phyloP scores from a whole-genome alignment of 352 stramenopile species.

The Pythium brachiatum region DNA sequence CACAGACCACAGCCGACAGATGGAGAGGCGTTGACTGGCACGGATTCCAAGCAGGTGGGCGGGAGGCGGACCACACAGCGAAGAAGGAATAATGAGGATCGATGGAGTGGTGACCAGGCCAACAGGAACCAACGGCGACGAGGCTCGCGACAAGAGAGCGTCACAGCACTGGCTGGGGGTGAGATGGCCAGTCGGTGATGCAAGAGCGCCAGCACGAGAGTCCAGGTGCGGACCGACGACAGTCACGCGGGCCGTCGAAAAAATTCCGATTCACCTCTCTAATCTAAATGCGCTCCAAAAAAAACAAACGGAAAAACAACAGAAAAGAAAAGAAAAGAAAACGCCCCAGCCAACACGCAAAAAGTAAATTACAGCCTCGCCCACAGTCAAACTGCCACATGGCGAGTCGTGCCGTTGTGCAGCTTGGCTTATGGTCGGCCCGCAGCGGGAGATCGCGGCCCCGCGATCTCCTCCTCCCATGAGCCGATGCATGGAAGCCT shows the following conservation, averaged over 20 bases:
- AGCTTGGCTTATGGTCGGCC: not conserved
- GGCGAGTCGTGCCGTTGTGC: not conserved
- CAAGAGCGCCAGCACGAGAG: not conserved
- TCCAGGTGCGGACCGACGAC: not conserved
- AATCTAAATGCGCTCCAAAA: not conserved
- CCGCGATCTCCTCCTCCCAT: conserved; percentile 3
- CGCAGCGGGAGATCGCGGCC: too few species aligned
- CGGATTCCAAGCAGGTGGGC: not conserved
- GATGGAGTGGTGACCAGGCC: too few species aligned
- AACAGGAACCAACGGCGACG: not conserved
- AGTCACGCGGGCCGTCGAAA: too few species aligned
- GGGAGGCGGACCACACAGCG: too few species aligned
- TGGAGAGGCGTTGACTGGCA: conserved; percentile 4
- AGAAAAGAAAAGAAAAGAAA: conserved; percentile 9
- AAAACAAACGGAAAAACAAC: too few species aligned
- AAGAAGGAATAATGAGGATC: not conserved
- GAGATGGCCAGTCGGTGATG: not conserved
- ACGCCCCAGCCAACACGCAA: not conserved
- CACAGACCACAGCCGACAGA: conserved; percentile 5
- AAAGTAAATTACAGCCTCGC: not conserved
- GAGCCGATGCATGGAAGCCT: conserved; percentile 16
- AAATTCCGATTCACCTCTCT: conserved; percentile 2
- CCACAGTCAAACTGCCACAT: not conserved
- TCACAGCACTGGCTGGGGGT: not conserved
- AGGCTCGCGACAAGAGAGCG: not conserved